Evolutionary conservation across 2,329 filamentous ascomycete genomes (phyloP).

Genomic region (Diaporthe ampelina): DNA sequence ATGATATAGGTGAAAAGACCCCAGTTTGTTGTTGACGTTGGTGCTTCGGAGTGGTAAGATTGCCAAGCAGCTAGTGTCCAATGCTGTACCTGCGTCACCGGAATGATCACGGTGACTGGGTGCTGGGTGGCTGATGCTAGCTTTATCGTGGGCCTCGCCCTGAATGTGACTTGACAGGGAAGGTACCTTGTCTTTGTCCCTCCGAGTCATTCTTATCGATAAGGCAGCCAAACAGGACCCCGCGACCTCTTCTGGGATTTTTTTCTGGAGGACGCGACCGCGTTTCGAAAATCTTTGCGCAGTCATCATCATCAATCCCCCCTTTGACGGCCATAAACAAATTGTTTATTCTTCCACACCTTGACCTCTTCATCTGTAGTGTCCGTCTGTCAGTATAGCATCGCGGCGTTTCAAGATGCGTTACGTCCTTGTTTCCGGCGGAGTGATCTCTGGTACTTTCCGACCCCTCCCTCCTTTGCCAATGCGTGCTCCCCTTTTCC

Average conservation of each 20-base stretch:
- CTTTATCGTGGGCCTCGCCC: not conserved
- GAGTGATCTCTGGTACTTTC: conserved; percentile 42
- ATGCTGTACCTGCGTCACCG: not conserved
- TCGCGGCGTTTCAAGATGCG: conserved; percentile 41
- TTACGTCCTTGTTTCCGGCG: conserved; percentile 42
- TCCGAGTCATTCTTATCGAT: conserved; percentile 40
- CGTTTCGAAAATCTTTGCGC: conserved; percentile 37
- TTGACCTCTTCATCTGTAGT: not conserved
- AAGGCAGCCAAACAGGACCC: conserved; percentile 31
- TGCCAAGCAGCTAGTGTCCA: not conserved
- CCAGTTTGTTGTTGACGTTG: not conserved
- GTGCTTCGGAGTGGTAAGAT: not conserved
- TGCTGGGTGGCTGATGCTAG: conserved; percentile 9
- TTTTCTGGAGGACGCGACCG: conserved; percentile 35
- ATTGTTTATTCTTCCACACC: conserved; percentile 3
- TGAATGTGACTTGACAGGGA: not conserved
- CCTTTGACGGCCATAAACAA: conserved; percentile 17
- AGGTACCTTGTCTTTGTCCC: conserved; percentile 15
- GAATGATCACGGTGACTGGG: not conserved
- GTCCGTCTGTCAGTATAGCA: not conserved
- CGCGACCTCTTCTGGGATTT: conserved; percentile 29
- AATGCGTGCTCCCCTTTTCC: not conserved
- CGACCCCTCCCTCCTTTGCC: conserved; percentile 21
- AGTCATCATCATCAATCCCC: conserved; percentile 34
- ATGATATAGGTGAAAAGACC: not conserved